Evolutionary conservation across 805 yeast species (phyloP).

Genomic region (Hanseniaspora taiwanica): DNA sequence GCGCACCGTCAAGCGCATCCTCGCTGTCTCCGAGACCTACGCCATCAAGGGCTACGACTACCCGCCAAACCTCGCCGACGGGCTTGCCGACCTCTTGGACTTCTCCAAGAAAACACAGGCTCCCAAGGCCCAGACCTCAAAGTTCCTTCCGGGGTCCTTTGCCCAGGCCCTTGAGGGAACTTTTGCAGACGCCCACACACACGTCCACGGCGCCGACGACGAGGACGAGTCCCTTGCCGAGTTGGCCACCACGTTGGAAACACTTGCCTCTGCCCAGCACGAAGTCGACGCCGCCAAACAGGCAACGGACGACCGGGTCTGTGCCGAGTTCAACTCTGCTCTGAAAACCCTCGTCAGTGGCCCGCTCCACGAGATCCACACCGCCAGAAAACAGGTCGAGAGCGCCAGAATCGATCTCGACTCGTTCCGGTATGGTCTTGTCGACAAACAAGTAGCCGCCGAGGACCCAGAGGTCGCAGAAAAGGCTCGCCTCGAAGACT

Average conservation of each 20-base stretch:
- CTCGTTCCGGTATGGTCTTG: slow-evolving; percentile 47
- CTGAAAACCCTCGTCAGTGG: slow-evolving; percentile 39
- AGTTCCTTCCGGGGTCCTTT: too few species aligned
- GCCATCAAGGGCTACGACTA: slow-evolving; percentile 69
- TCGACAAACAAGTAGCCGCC: slow-evolving; percentile 19
- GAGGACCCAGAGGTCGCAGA: slow-evolving; percentile 26
- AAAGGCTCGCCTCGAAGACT: slow-evolving; percentile 57
- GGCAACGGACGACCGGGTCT: slow-evolving; percentile 54
- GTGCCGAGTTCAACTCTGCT: slow-evolving; percentile 44
- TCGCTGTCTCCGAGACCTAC: slow-evolving; percentile 46
- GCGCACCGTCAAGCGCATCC: slow-evolving; percentile 39
- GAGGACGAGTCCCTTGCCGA: slow-evolving; percentile 31
- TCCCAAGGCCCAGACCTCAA: slow-evolving; percentile 6
- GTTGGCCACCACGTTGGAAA: too few species aligned
- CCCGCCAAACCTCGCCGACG: slow-evolving; percentile 66
- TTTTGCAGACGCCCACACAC: slow-evolving; percentile 2
- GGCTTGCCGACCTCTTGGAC: slow-evolving; percentile 41
- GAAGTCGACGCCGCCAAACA: slow-evolving; percentile 58
- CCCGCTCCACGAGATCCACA: slow-evolving; percentile 47
- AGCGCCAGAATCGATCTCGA: slow-evolving; percentile 59
- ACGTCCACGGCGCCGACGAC: slow-evolving; percentile 3
- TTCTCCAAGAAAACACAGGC: slow-evolving; percentile 11
- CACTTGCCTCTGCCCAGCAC: too few species aligned
- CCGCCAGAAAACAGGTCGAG: slow-evolving; percentile 56
- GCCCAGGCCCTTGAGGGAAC: too few species aligned